Conservation (phyloP, 345 rosid species). For the Brassica rapa region DNA sequence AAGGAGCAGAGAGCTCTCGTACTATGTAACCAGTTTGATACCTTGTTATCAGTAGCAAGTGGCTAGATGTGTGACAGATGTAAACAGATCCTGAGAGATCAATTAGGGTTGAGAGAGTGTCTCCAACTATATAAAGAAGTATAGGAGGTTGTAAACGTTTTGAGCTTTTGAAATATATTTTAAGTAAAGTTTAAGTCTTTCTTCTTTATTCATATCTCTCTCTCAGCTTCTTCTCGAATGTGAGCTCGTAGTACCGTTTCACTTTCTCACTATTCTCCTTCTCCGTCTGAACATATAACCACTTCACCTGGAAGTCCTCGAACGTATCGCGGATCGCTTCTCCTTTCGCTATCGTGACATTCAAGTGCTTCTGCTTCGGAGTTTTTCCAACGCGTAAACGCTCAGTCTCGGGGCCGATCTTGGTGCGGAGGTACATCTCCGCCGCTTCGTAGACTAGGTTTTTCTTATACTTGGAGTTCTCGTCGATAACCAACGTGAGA, state of each 20-base stretch:
- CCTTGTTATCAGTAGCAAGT: too few species aligned
- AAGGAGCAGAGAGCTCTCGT: too few species aligned
- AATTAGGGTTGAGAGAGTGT: too few species aligned
- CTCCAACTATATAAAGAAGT: too few species aligned
- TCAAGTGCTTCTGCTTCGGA: conserved; percentile 35
- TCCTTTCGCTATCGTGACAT: conserved; percentile 39
- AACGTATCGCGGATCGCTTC: conserved; percentile 42
- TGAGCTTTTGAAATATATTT: too few species aligned
- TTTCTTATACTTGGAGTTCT: conserved; percentile 22
- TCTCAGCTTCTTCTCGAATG: conserved; percentile 43
- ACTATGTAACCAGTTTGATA: too few species aligned
- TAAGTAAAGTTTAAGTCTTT: too few species aligned
- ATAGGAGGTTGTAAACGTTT: too few species aligned
- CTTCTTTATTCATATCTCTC: too few species aligned
- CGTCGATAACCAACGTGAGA: conserved; percentile 43
- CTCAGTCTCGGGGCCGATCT: conserved; percentile 44
- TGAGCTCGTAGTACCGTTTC: conserved; percentile 42
- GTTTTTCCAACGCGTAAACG: conserved; percentile 46
- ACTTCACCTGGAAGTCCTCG: conserved; percentile 34
- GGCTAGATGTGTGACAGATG: too few species aligned
- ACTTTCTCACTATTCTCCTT: not conserved
- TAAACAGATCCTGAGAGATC: too few species aligned
- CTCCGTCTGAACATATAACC: conserved; percentile 37
- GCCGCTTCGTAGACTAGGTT: conserved; percentile 52
- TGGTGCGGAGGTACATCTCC: conserved; percentile 51